phyloP scores from a whole-genome alignment of 352 stramenopile species.

The Globisporangium paddicum region DNA sequence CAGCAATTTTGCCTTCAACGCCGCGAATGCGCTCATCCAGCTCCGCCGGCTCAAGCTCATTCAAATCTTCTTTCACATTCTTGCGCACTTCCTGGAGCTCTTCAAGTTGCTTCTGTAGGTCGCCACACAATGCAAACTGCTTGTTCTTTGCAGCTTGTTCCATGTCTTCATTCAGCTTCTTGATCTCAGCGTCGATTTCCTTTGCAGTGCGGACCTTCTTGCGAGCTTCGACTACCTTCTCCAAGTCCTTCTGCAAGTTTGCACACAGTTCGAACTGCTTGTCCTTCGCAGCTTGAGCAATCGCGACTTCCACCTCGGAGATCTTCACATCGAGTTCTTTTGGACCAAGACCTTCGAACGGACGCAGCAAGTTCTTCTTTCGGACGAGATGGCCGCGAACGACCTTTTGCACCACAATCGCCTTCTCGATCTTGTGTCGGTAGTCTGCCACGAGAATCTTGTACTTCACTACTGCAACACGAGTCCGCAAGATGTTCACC shows the following conservation, averaged over 20 bases:
- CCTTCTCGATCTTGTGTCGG: constrained; percentile 40
- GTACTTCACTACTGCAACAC: constrained; percentile 66
- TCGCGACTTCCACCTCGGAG: constrained; percentile 65
- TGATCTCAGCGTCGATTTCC: constrained; percentile 80
- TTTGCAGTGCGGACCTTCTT: constrained; percentile 86
- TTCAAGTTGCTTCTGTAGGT: constrained; percentile 79
- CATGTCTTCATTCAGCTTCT: constrained; percentile 72
- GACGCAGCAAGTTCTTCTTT: constrained; percentile 69
- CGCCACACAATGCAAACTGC: constrained; percentile 76
- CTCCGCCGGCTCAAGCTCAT: constrained; percentile 79
- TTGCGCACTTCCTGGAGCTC: constrained; percentile 69
- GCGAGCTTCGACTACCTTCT: constrained; percentile 73
- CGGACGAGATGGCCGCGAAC: constrained; percentile 66
- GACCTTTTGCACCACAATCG: constrained; percentile 73
- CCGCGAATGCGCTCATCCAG: constrained; percentile 74
- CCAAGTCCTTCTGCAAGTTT: constrained; percentile 79
- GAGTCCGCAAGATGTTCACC: constrained; percentile 48
- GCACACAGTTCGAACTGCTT: constrained; percentile 86
- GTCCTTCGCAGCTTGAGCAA: constrained; percentile 67
- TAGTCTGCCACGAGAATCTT: constrained; percentile 41
- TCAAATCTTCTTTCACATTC: constrained; percentile 79
- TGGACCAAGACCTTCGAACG: constrained; percentile 68
- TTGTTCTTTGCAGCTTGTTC: constrained; percentile 67
- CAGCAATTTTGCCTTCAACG: constrained; percentile 62
- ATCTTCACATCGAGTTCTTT: constrained; percentile 82